phyloP scores from a whole-genome alignment of 176 grass and related monocot genomes.

The Oryza coarctata region DNA sequence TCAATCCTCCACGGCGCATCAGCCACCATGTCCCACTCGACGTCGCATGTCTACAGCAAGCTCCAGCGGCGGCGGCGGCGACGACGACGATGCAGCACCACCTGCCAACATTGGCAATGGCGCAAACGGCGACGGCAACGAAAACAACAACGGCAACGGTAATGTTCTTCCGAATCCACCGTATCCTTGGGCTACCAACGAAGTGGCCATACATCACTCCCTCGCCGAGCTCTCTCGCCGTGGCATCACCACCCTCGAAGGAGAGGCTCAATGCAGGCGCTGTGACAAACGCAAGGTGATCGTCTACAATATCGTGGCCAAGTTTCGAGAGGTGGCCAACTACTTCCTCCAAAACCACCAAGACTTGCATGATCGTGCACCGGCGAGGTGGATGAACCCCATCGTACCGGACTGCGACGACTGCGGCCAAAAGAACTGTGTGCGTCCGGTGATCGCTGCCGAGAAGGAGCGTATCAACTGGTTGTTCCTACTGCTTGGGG shows the following conservation, averaged over 20 bases:
- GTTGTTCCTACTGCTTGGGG: slow-evolving; percentile 54
- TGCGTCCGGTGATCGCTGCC: slow-evolving; percentile 38
- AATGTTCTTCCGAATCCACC: background rate
- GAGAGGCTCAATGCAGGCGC: slow-evolving; percentile 43
- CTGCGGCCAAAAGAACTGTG: slow-evolving; percentile 20
- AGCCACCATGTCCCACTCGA: background rate
- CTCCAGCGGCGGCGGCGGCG: background rate
- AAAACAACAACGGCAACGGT: too few relatives aligned
- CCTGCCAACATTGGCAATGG: too few relatives aligned
- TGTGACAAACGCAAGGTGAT: background rate
- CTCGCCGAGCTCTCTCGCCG: background rate
- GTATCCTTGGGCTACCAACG: slow-evolving; percentile 49
- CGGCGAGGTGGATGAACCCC: slow-evolving; percentile 22
- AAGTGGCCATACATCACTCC: slow-evolving; percentile 9
- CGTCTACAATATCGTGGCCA: slow-evolving; percentile 19
- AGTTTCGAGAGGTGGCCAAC: slow-evolving; percentile 23
- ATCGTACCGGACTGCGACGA: slow-evolving; percentile 17
- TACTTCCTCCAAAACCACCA: slow-evolving; percentile 25
- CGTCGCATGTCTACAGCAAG: background rate
- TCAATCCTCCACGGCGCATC: background rate
- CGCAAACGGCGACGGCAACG: fast-evolving
- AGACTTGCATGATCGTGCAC: slow-evolving; percentile 48
- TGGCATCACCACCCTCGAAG: slow-evolving; percentile 26
- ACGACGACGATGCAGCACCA: too few relatives aligned
- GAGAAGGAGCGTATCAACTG: slow-evolving; percentile 63